Conservation (phyloP, 169 alveolate species). For the Condylostoma magnum region DNA sequence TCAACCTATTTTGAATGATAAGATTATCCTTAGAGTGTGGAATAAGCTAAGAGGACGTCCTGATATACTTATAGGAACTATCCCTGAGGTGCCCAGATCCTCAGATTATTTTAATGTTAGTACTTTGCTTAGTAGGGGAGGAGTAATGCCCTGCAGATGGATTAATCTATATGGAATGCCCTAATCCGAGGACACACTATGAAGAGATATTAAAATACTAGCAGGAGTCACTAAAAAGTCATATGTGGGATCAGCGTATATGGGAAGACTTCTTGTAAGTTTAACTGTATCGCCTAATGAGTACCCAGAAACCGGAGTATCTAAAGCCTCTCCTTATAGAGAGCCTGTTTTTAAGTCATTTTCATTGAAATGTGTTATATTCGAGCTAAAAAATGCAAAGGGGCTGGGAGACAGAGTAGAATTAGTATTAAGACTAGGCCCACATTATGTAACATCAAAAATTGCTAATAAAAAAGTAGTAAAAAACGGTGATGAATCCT, state of each 20-base stretch:
- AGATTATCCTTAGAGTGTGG: conserved; percentile 76
- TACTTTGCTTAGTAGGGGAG: conserved; percentile 64
- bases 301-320: conserved; percentile 48
- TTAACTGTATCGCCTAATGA: conserved; percentile 61
- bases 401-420: background rate
- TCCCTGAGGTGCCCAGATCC: conserved; percentile 77
- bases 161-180: conserved; percentile 70
- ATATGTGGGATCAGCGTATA: conserved; percentile 59
- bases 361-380: conserved; percentile 52
- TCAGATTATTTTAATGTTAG: conserved; percentile 64
- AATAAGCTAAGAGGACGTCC: conserved; percentile 37
- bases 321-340: conserved; percentile 42
- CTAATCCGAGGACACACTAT: conserved; percentile 53
- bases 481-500: background rate
- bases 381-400: conserved; percentile 40
- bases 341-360: conserved; percentile 57
- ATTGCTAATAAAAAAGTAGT: background rate
- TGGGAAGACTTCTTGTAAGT: conserved; percentile 73
- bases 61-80: conserved; percentile 61
- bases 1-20: conserved; percentile 74
- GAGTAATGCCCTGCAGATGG: conserved; percentile 75
- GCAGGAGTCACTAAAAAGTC: conserved; percentile 3
- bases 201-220: conserved; percentile 2
- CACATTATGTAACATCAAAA: background rate
- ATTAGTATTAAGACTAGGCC: background rate